These are phyloP conservation scores for Friedmanniomyces simplex DNA, from an alignment of 495 filamentous ascomycete species.

Conservation along the genomic window DNA sequence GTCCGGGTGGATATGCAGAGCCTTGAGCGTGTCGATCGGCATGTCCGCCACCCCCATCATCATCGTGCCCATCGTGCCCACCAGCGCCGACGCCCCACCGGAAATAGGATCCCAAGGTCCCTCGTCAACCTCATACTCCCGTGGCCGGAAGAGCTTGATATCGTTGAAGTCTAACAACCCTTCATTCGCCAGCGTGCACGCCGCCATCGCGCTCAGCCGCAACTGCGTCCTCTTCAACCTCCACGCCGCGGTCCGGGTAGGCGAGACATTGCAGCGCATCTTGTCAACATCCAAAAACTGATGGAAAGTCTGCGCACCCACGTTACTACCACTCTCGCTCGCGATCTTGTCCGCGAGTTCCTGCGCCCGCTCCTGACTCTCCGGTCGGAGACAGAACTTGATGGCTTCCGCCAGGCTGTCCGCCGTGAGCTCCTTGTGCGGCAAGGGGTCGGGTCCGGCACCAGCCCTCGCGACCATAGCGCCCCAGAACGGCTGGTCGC, in stretches of 20 bases:
- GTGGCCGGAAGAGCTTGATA: constrained; percentile 31
- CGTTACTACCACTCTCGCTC: constrained; percentile 31
- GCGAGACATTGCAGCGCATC: constrained; percentile 29
- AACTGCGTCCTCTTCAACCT: constrained; percentile 31
- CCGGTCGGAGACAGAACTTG: constrained; percentile 28
- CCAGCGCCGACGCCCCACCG: constrained; percentile 52
- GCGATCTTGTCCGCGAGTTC: constrained; percentile 31
- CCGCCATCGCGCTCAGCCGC: constrained; percentile 32
- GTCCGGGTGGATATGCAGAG: constrained; percentile 42
- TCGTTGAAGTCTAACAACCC: constrained; percentile 31
- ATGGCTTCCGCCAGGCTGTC: constrained; percentile 37
- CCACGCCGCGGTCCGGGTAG: constrained; percentile 31
- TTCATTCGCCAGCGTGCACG: constrained; percentile 30
- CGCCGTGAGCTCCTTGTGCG: constrained; percentile 36
- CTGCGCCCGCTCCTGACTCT: constrained; percentile 30
- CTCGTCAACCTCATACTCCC: constrained; percentile 36
- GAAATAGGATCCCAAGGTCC: constrained; percentile 36
- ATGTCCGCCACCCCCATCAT: constrained; percentile 76
- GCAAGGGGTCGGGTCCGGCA: constrained; percentile 39
- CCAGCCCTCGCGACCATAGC: constrained; percentile 44
- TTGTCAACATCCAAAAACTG: constrained; percentile 32
- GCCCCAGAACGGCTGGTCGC: constrained; percentile 53
- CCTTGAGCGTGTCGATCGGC: constrained; percentile 53
- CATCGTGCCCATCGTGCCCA: constrained; percentile 64
- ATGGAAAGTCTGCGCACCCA: constrained; percentile 34